Base-by-base conservation (phyloP, 1,284 basidiomycete species). In the Filobasidium uniguttulatum region DNA sequence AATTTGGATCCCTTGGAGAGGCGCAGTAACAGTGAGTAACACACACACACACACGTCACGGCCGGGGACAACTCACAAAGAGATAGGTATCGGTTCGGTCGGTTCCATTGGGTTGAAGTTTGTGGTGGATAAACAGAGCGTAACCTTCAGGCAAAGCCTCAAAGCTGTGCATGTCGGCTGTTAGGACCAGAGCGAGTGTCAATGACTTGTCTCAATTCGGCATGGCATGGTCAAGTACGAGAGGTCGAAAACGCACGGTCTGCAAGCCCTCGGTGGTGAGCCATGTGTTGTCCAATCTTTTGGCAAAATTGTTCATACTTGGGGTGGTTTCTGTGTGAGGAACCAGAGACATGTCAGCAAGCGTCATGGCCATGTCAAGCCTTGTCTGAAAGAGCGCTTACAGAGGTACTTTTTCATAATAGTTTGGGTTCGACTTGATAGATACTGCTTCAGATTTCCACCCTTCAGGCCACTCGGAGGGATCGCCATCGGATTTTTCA, bases 41-140 rank as follows among this genome's bases (percentile, higher is more conserved):
- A 17, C 10, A 12, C 10, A 38, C 20, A 10, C 9, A 38, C 37
- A 20, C n/a, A n/a, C n/a, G n/a, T n/a, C n/a, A n/a, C n/a, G 23
- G 7, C 23, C 14, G 15, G 12, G 28, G 23, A 44, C n/a, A n/a
- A 45, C 49, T 45, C n/a, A 50, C 49, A 45, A 36, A 45, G 22
- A 50, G 22, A 30, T 50, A 50, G 3, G 45, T 41, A 33, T 50
- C 49, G 9, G 49, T 36, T 22, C 49, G 23, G 20, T 50, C 49
- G 6, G 22, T 15, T 5, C 30, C 30, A 37, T 45, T 30, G 15
- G 22, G 15, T 36, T 50, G 49, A 5, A 44, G 41, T 29, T 50
- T 50, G 34, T 50, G 49, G 23, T 50, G 49, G 6, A 50, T 8
- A 34, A 50, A 50, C 8, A 50, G 34, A 36, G 49, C 1, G 25